phyloP scores from a whole-genome alignment of 1,284 basidiomycete species.

The Termitomyces sp. region DNA sequence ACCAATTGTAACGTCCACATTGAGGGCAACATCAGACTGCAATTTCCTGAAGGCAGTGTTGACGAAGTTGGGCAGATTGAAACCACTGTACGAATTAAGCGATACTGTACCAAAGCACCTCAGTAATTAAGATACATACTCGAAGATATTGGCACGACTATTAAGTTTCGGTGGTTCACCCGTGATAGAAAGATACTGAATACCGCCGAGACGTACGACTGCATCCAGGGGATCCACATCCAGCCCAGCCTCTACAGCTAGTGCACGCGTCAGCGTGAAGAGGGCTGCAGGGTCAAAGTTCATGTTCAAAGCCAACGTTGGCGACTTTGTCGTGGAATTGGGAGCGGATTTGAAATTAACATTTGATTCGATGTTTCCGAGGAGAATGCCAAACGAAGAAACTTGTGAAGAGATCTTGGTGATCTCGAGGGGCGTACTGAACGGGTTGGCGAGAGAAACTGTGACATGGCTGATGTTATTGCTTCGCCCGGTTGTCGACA shows the following conservation, averaged over 20 bases:
- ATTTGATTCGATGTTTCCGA: slow-evolving; percentile 59
- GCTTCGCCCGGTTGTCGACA: slow-evolving; percentile 58
- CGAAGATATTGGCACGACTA: slow-evolving; percentile 47
- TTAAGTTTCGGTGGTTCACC: slow-evolving; percentile 29
- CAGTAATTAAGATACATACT: slow-evolving; percentile 31
- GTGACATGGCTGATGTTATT: slow-evolving; percentile 67
- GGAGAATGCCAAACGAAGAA: slow-evolving; percentile 55
- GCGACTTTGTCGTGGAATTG: slow-evolving; percentile 54
- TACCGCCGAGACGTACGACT: slow-evolving; percentile 68
- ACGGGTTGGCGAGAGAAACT: slow-evolving; percentile 67
- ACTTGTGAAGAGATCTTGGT: slow-evolving; percentile 63
- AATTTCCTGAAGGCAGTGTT: slow-evolving; percentile 63
- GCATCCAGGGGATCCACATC: slow-evolving; percentile 61
- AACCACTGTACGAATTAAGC: slow-evolving; percentile 39
- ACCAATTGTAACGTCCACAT: slow-evolving; percentile 58
- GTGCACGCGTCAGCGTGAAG: slow-evolving; percentile 65
- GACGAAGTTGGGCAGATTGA: slow-evolving; percentile 65
- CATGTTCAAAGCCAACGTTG: slow-evolving; percentile 56
- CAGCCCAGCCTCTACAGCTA: slow-evolving; percentile 63
- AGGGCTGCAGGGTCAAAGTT: slow-evolving; percentile 70
- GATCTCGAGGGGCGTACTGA: slow-evolving; percentile 57
- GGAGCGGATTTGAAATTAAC: slow-evolving; percentile 53
- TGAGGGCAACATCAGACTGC: slow-evolving; percentile 56
- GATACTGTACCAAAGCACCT: background rate
- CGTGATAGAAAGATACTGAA: slow-evolving; percentile 50